Conservation (phyloP, 2,329 filamentous ascomycete species). For the Xylaria sp. region DNA sequence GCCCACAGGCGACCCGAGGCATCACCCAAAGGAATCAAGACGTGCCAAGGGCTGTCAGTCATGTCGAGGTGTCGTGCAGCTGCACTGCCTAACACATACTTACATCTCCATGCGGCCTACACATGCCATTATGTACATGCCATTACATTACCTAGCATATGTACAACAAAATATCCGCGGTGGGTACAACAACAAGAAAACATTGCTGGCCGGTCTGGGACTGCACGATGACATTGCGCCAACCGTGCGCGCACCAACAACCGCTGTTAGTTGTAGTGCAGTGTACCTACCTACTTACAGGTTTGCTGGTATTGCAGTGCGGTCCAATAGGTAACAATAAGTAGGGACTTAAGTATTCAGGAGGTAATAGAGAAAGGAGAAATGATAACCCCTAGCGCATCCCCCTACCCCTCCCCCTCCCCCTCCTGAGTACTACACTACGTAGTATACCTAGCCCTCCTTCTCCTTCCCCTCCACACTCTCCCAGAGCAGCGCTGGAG, state of each 20-base stretch:
- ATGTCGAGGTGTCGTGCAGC: slow-evolving; percentile 23
- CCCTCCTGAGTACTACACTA: too few species aligned
- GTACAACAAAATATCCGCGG: neutral
- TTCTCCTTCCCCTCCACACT: too few species aligned
- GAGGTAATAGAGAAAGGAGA: neutral
- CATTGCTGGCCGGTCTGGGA: neutral
- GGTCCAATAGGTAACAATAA: too few species aligned
- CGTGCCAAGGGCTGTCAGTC: slow-evolving; percentile 20
- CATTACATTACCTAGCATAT: too few species aligned
- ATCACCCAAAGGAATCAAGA: slow-evolving; percentile 5
- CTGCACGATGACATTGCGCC: neutral
- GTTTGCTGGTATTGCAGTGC: too few species aligned
- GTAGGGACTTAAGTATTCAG: too few species aligned
- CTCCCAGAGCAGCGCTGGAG: neutral
- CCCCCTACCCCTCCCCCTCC: neutral
- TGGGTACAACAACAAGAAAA: neutral
- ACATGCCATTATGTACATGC: neutral
- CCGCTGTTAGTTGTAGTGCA: neutral
- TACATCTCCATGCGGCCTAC: neutral
- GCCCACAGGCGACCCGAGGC: neutral
- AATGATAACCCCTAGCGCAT: neutral
- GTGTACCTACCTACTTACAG: neutral
- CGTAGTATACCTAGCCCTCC: neutral
- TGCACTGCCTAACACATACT: slow-evolving; percentile 5
- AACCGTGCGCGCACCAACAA: neutral